Conservation (phyloP, 2,329 filamentous ascomycete species). For the Sarocladium oryzae region DNA sequence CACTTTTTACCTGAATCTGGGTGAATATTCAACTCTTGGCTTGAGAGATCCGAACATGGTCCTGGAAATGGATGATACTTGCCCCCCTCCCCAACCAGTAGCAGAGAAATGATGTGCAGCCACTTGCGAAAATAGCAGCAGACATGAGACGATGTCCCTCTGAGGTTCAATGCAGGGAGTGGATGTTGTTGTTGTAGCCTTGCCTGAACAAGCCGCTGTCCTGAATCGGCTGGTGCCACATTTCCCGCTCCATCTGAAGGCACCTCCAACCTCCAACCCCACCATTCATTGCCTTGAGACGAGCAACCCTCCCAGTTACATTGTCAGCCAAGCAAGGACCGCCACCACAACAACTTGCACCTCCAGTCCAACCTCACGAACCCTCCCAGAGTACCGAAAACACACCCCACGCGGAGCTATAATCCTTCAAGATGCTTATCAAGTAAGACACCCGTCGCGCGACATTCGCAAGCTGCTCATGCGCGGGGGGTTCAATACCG, state of each 20-base stretch:
- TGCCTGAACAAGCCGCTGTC: too few species aligned
- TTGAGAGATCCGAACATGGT: too few species aligned
- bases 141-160: too few species aligned
- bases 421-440: conserved; percentile 36
- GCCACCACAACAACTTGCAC: background rate
- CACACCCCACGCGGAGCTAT: background rate
- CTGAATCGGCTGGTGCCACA: too few species aligned
- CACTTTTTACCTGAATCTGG: background rate
- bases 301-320: background rate
- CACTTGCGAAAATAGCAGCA: too few species aligned
- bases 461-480: background rate
- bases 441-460: conserved; percentile 32
- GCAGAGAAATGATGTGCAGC: background rate
- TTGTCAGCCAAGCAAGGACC: background rate
- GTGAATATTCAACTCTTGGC: too few species aligned
- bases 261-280: background rate
- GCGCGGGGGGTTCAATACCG: conserved; percentile 16
- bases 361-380: background rate
- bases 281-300: conserved; percentile 1
- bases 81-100: too few species aligned
- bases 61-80: too few species aligned
- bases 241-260: background rate
- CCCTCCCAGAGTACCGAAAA: conserved; percentile 12
- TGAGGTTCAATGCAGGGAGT: too few species aligned
- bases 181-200: too few species aligned